Evolutionary conservation across 2,329 filamentous ascomycete genomes (phyloP), one percentile per base, ranked within the genome.

Genomic region (Cordyceps farinosa): DNA sequence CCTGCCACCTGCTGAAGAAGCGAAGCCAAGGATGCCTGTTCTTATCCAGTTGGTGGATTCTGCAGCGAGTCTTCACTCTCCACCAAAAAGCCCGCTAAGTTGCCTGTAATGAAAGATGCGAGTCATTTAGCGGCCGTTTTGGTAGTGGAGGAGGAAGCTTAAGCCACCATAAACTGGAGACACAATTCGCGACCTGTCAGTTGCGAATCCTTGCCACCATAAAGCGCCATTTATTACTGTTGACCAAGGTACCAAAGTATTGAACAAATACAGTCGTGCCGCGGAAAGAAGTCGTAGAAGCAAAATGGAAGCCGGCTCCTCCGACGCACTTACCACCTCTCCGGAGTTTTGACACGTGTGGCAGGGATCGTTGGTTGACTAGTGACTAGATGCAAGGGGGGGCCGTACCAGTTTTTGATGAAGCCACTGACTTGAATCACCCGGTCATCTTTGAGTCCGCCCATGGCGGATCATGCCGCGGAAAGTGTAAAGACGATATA

Each of bases 61-160:
- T 2, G 15, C 38, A 40, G 38, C 38, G 13, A 40, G 38, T 40
- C 29, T 32, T 51, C 3, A 34, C 50, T n/a, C 52, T 30, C 55
- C 57, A 60, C 57, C 15, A 29, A 22, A 17, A n/a, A 59, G 45
- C 47, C 57, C 34, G 30, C 44, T 17, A 36, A 47, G n/a, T 9
- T 29, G 36, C 36, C 57, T 51, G 57, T 17, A 60, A 60, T 60
- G 34, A 51, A 51, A 58, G 30, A 36, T 38, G 13, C 57, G 57
- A 51, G 45, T 59, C 56, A 59, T 40, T 59, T 40, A 51, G 42
- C 55, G 11, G 44, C 55, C 17, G 32, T 48, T 32, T 45, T 58
- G 10, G 44, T 17, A 8, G 47, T 51, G 36, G 17, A n/a, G 36
- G 9, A 22, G 32, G 11, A 38, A n/a, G 44, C 44, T 48, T 36